Conservation (phyloP, 225 moss, liverwort and hornwort species). For the Sphagnum tenellum region DNA sequence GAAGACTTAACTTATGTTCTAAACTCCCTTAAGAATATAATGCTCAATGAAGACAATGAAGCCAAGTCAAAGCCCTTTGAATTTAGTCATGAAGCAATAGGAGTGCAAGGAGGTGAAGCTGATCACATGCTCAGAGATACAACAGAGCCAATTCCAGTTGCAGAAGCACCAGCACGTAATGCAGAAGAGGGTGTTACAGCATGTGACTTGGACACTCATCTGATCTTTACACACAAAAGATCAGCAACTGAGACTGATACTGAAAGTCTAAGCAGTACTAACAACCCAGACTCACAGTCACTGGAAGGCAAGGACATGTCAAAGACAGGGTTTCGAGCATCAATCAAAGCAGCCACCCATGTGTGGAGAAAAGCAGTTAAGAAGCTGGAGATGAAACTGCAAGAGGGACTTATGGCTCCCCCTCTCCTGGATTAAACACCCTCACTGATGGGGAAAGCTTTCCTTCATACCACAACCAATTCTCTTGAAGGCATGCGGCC, state of each 20-base stretch:
- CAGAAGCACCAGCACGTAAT: neutral
- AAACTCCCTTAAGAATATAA: no score
- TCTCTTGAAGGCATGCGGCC: no score
- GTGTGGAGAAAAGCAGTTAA: no score
- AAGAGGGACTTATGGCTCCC: slow-evolving; percentile 2
- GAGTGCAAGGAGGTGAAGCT: no score
- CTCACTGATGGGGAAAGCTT: no score
- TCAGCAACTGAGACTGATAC: slow-evolving; percentile 17
- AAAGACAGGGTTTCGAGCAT: no score
- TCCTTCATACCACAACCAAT: no score
- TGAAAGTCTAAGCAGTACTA: slow-evolving; percentile 23
- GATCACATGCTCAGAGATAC: neutral
- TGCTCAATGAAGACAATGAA: no score
- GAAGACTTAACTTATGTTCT: slow-evolving; percentile 1
- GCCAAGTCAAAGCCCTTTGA: no score
- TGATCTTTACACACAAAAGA: slow-evolving; percentile 23
- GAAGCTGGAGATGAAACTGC: neutral
- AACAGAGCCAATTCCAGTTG: no score
- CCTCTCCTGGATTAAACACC: neutral
- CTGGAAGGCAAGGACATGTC: slow-evolving; percentile 2
- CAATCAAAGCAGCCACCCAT: no score
- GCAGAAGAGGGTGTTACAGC: slow-evolving; percentile 15
- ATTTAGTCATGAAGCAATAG: no score
- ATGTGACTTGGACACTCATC: slow-evolving; percentile 4
- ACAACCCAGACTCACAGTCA: slow-evolving; percentile 3